Percentiles rank a stretch among this genome's conserved stretches.
phyloP scores from a whole-genome alignment of 441 rosid genomes.

The Oxalis stricta region DNA sequence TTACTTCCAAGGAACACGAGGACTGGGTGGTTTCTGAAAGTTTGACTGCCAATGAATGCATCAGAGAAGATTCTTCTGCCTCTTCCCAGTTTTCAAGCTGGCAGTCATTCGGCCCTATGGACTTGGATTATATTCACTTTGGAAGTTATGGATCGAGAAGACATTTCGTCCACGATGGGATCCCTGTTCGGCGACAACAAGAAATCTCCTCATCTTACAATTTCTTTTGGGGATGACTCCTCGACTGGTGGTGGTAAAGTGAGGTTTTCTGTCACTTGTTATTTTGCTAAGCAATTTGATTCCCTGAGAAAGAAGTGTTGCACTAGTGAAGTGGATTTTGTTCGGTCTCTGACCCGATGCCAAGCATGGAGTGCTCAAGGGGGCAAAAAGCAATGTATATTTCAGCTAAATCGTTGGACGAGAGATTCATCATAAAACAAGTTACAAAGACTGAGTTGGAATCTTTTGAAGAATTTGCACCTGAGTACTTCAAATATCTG shows the following conservation, averaged over 20 bases:
- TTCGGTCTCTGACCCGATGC: constrained; percentile 79
- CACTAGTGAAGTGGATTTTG: constrained; percentile 59
- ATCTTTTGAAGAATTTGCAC: constrained; percentile 77
- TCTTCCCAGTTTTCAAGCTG: constrained; percentile 45
- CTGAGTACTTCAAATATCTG: constrained; percentile 65
- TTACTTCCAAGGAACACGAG: constrained; percentile 60
- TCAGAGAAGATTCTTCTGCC: constrained; percentile 30
- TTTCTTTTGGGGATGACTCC: constrained; percentile 56
- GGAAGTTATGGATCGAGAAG: constrained; percentile 52
- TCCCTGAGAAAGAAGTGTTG: constrained; percentile 70
- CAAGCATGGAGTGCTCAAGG: constrained; percentile 90
- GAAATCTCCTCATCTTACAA: constrained; percentile 58
- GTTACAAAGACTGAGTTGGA: constrained; percentile 76
- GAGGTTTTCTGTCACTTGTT: constrained; percentile 76
- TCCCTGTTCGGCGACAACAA: constrained; percentile 30
- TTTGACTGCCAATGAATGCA: constrained; percentile 20
- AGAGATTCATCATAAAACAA: constrained; percentile 88
- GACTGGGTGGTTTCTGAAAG: constrained; percentile 48
- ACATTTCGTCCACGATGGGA: constrained; percentile 25
- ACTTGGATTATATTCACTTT: constrained; percentile 40
- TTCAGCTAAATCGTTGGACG: constrained; percentile 87
- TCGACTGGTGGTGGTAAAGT: constrained; percentile 47
- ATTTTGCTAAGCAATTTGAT: constrained; percentile 78
- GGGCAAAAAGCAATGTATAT: constrained; percentile 88
- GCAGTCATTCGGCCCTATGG: constrained; percentile 58